Conservation (phyloP, 1,139 yeast genomes). For the Saccharomyces pastorianus region DNA sequence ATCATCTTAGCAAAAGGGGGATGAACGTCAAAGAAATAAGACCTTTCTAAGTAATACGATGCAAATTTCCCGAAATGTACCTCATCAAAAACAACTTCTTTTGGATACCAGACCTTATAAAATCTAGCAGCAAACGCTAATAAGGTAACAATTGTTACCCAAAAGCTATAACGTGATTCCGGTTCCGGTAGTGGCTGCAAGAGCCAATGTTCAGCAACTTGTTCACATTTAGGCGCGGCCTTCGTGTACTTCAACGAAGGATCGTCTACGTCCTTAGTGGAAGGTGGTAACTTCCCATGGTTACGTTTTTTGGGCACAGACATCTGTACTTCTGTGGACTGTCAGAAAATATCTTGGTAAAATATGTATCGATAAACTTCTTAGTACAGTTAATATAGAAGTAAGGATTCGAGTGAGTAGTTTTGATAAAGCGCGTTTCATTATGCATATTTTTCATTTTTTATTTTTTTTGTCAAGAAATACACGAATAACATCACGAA, state of each 20-base stretch:
- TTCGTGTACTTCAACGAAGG: constrained; percentile 14
- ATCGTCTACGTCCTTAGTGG: constrained; percentile 15
- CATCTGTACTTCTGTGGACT: not conserved
- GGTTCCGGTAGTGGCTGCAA: constrained; percentile 22
- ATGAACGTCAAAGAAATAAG: constrained; percentile 90
- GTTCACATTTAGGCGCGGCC: constrained; percentile 7
- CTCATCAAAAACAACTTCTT: constrained; percentile 92
- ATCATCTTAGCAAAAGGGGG: constrained; percentile 95
- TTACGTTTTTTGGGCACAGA: constrained; percentile 1
- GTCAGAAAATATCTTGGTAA: not conserved
- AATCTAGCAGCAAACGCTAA: constrained; percentile 69
- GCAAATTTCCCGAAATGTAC: constrained; percentile 97
- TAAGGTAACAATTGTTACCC: constrained; percentile 42
- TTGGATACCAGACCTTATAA: constrained; percentile 60
- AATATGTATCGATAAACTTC: not conserved
- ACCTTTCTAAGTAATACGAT: constrained; percentile 71
- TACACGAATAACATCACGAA: not conserved
- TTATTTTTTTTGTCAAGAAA: not conserved
- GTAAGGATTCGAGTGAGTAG: not conserved
- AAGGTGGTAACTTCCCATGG: not conserved
- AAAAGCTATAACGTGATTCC: constrained; percentile 13
- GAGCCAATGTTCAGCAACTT: constrained; percentile 23
- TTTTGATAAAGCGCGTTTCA: not conserved
- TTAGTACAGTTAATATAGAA: not conserved
- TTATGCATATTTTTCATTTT: not conserved